Base-by-base conservation (phyloP, 2,329 filamentous ascomycete genomes). In the Sarocladiaceae sp. region DNA sequence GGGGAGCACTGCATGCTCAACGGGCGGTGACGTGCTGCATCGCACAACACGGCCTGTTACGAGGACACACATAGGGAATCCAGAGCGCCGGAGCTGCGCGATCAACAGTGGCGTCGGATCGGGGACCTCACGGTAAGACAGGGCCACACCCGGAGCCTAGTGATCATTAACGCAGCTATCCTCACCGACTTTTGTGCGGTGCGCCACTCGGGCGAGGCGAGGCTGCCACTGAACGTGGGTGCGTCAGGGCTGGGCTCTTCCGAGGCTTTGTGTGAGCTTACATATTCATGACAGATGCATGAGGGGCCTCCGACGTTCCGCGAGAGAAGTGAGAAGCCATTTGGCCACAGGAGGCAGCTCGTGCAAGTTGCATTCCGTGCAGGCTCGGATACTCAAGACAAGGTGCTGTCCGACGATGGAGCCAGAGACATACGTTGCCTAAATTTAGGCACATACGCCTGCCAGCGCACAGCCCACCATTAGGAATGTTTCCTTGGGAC, bases 161-260 rank as follows among this genome's bases (percentile, higher is more conserved):
- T n/a, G n/a, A n/a, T n/a, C n/a, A n/a, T n/a, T 15, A 15, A 26
- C 37, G 37, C 18, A 18, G 18, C 22, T 18, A 10, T 42, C 17
- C 44, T 48, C 44, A 48, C 44, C 44, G 44, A 48, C 44, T 48
- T 48, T 46, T 26, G 26, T 15, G 40, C 40, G 40, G 44, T 17
- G 33, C 44, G 44, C 44, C 44, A 48, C 44, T 48, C 44, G 44
- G 44, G 33, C 22, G 44, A 48, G 26, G 44, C 44, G 44, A 48
- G 22, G 23, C 11, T 4, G 22, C n/a, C 18, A 26, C 18, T 18
- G 40, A 46, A 46, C 22, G 40, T 26, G 44, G 26, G 20, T 31
- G 44, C 26, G 17, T 31, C n/a, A 48, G 10, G 37, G 26, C 12
- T 33, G n/a, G n/a, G n/a, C n/a, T n/a, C 26, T 48, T 48, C 44